phyloP scores from a whole-genome alignment of 345 rosid species.

The Salix exigua region DNA sequence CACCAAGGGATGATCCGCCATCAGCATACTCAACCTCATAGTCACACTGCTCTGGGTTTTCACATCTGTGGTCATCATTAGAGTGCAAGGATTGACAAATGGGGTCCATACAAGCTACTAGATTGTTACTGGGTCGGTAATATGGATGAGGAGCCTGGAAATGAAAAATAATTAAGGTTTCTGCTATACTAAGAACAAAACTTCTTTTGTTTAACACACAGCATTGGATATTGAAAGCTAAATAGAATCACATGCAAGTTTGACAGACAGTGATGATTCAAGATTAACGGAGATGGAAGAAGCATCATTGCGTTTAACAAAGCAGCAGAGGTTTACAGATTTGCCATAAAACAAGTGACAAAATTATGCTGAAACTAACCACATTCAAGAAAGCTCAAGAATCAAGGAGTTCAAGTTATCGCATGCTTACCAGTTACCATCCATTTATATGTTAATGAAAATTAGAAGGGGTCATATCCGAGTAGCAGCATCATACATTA shows the following conservation, averaged over 20 bases:
- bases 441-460: background rate
- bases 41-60: conserved; percentile 69
- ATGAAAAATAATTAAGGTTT: background rate
- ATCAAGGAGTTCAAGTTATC: no score
- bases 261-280: background rate
- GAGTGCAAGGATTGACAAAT: conserved; percentile 68
- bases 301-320: background rate
- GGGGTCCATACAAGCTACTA: conserved; percentile 67
- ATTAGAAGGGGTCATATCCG: background rate
- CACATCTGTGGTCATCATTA: conserved; percentile 46
- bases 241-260: background rate
- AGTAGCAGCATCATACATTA: background rate
- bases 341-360: background rate
- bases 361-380: background rate
- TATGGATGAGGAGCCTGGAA: conserved; percentile 87
- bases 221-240: background rate
- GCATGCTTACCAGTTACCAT: no score
- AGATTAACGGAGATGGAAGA: background rate
- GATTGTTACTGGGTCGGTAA: conserved; percentile 64
- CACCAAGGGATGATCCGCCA: conserved; percentile 90
- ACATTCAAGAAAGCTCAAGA: background rate
- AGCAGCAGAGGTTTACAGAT: background rate
- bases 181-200: background rate
- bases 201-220: background rate
- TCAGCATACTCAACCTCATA: conserved; percentile 91